Evolutionary conservation across 2,329 filamentous ascomycete genomes (phyloP).

Genomic region (Aspergillus calidoustus): DNA sequence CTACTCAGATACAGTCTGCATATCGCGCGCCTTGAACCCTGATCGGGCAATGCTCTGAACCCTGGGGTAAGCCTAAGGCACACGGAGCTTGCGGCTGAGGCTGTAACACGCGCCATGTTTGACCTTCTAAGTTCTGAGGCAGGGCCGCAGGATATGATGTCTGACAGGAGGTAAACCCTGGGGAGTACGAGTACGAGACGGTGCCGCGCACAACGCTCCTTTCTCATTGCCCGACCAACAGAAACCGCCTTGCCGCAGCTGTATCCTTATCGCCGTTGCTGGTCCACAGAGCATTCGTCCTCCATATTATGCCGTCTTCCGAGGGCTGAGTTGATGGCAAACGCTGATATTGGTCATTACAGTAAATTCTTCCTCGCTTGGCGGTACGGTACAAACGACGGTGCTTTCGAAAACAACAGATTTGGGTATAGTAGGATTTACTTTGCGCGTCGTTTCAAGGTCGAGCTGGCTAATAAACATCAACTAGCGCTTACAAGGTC

Average conservation of each 20-base stretch:
- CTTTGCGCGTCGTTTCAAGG: neutral
- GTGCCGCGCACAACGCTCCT: neutral
- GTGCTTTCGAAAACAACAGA: neutral
- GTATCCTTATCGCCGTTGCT: neutral
- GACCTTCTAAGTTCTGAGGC: neutral
- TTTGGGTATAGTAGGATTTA: neutral
- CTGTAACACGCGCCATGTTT: neutral
- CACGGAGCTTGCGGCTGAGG: neutral
- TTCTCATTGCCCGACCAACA: neutral
- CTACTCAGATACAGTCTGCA: neutral
- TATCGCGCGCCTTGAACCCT: neutral
- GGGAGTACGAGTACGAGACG: slow-evolving; percentile 3
- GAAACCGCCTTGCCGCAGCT: slow-evolving; percentile 1
- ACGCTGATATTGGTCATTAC: neutral
- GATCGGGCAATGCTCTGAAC: neutral
- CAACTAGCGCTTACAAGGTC: neutral
- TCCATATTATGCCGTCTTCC: neutral
- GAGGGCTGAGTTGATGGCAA: neutral
- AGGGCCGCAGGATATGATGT: neutral
- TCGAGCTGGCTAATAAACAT: neutral
- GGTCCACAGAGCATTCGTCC: neutral
- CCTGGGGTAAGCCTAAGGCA: neutral
- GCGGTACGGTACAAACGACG: neutral
- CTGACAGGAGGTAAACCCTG: neutral
- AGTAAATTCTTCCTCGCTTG: neutral